Base-by-base conservation (phyloP, 108 stramenopile species). In the Cylindrotheca fusiformis region DNA sequence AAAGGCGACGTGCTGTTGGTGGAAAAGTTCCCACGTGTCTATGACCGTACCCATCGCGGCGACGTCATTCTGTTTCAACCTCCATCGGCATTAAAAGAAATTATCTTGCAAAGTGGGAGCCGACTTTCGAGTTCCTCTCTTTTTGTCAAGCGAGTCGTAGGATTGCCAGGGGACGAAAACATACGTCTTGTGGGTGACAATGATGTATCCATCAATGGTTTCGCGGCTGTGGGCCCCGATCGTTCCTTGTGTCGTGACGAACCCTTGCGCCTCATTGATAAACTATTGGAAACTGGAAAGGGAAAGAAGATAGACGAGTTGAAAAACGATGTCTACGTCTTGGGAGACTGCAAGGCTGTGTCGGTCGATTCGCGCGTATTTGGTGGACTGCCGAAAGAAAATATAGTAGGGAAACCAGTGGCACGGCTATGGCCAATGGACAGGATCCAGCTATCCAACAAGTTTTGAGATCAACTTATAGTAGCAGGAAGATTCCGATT, bases 291-390 rank as follows among this genome's bases (percentile, higher is more conserved):
- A 29, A 54, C 50, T 19, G 45, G 24, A 12, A 58, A 81, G 30
- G 53, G 49, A 17, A 17, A 49, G 22, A 23, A 41, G 21, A 26
- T 33, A 25, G 29, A 2, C 14, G 53, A 60, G 10, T 29, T 77
- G 2, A 26, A 48, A 8, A 21, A 23, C 18, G 57, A 68, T 32
- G 69, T 83, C 17, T 82, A 77, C 24, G 83, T 88, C 14, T 63
- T 84, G 65, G 86, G 86, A 30, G 86, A 88, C 50, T 84, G 82
- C 55, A 65, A 73, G 12, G 70, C 75, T 18, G 81, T 79, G 4
- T 83, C 81, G 5, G 67, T 88, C 41, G 86, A 88, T 65, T 85
- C 83, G 32, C 50, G 86, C 4, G 83, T 88, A 21, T 88, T 83
- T 81, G 83, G 83, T 8, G 32, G 70, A 32, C 58, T 88, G 26